These are phyloP conservation scores for Pachysandra terminalis DNA, from an alignment of 164 flowering plant species.

Conservation along the genomic window DNA sequence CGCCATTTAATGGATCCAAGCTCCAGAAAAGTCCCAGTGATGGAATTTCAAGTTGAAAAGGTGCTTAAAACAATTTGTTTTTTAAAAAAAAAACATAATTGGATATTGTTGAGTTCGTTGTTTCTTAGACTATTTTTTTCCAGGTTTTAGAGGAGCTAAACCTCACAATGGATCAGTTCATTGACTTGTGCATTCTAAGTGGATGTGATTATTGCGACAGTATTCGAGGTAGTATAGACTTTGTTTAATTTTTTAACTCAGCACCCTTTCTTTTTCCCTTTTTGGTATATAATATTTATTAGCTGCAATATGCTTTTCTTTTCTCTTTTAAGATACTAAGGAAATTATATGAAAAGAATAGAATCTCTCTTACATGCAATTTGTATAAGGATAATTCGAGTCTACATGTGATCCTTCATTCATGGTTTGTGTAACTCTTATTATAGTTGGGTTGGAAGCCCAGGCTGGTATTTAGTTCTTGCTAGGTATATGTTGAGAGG, in stretches of 20 bases:
- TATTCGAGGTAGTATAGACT: slow-evolving; percentile 66
- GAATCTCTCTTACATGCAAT: neutral
- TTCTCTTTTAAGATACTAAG: neutral
- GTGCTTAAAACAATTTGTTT: slow-evolving; percentile 31
- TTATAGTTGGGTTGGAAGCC: neutral
- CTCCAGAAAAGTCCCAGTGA: slow-evolving; percentile 92
- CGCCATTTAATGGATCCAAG: slow-evolving; percentile 98
- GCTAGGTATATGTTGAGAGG: neutral
- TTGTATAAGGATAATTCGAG: neutral
- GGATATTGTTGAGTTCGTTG: slow-evolving; percentile 4
- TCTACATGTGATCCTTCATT: neutral
- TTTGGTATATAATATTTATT: no score
- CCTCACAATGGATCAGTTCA: slow-evolving; percentile 92
- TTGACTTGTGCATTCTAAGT: slow-evolving; percentile 93
- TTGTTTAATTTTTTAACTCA: neutral
- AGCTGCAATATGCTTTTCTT: neutral
- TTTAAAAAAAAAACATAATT: slow-evolving; percentile 5
- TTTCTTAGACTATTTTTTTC: slow-evolving; percentile 20
- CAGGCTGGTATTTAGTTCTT: neutral
- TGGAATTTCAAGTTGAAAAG: slow-evolving; percentile 93
- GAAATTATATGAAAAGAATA: neutral
- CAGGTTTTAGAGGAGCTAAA: slow-evolving; percentile 88
- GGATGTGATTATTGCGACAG: slow-evolving; percentile 98
- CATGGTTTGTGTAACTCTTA: neutral
- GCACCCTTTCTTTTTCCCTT: neutral